Evolutionary conservation across 352 stramenopile genomes (phyloP), one percentile per base, ranked within the genome.

Genomic region (Pythium apleroticum): DNA sequence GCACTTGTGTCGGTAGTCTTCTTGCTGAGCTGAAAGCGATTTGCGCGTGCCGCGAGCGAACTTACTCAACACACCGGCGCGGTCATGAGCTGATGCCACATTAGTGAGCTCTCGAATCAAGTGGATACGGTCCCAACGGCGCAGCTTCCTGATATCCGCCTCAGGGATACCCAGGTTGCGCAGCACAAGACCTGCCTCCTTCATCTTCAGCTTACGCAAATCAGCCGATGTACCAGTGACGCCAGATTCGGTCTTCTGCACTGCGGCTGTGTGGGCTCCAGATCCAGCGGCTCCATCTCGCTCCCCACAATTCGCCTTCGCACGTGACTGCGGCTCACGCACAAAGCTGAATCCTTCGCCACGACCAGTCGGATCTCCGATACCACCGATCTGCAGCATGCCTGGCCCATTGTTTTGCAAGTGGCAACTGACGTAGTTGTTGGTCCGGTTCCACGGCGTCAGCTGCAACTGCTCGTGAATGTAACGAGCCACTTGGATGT

Each of bases 281-380:
- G 65, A 69, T 48, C 72, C 74, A 12, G 71, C 65, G 27, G 62
- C 59, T 22, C 66, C 71, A 39, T 87, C 80, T 69, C 90, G 80
- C 50, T 91, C 82, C 0, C 80, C 83, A 30, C 93, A 81, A 71
- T 90, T 91, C 67, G 90, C 91, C 62, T 92, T 93, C 2, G 78
- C 86, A 39, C 86, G 78, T 24, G 81, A 89, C 62, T 91, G 83
- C 0, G 80, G 81, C 7, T 88, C 84, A 45, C 84, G 82, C 19
- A 95, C 81, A 49, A 95, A 95, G 55, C 84, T 93, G 57, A 95
- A 95, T 19, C 86, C 86, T 75, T 95, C 86, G 72, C 86, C 86
- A 62, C 84, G 79, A 45, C 84, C 86, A n/a, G 84, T 90, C 14
- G 86, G 86, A 56, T 95, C 86, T 69, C 86, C 86, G 20, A 92